These are phyloP conservation scores for Papiliotrema terrestris DNA, from an alignment of 1,284 basidiomycete species.

Conservation along the genomic window DNA sequence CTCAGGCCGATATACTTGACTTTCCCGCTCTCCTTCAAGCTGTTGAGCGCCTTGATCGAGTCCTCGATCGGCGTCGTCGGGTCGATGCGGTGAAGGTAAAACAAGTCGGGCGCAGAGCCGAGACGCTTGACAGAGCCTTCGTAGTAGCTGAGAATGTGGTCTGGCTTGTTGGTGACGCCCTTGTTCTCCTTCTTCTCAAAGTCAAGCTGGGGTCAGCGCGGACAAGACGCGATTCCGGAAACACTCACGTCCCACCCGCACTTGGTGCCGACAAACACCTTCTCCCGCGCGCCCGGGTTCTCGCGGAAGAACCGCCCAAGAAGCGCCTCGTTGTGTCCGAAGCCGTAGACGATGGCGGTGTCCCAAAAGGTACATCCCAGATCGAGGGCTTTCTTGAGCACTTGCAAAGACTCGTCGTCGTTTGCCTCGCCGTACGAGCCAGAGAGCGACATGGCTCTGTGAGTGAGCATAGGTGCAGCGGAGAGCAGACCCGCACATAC, in stretches of 20 bases:
- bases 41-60: slow-evolving; percentile 40
- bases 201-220: slow-evolving; percentile 6
- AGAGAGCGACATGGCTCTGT: slow-evolving; percentile 29
- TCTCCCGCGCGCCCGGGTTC: slow-evolving; percentile 32
- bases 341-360: slow-evolving; percentile 35
- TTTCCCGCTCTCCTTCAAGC: slow-evolving; percentile 47
- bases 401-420: slow-evolving; percentile 22
- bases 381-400: slow-evolving; percentile 32
- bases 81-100: slow-evolving; percentile 50
- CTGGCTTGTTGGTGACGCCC: slow-evolving; percentile 25
- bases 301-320: slow-evolving; percentile 43
- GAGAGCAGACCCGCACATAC: not conserved
- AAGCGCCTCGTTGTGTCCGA: slow-evolving; percentile 46
- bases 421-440: slow-evolving; percentile 21
- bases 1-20: slow-evolving; percentile 51
- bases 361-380: slow-evolving; percentile 46
- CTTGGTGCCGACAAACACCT: slow-evolving; percentile 50
- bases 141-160: slow-evolving; percentile 42
- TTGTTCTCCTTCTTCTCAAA: slow-evolving; percentile 12
- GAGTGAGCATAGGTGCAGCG: slow-evolving; percentile 1
- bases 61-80: slow-evolving; percentile 38
- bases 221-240: not conserved
- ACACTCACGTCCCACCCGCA: slow-evolving; percentile 35
- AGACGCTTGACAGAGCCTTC: slow-evolving; percentile 41
- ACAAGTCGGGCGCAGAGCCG: slow-evolving; percentile 46